phyloP scores from a whole-genome alignment of 2,329 filamentous ascomycete species.

The Mariannaea sp. region DNA sequence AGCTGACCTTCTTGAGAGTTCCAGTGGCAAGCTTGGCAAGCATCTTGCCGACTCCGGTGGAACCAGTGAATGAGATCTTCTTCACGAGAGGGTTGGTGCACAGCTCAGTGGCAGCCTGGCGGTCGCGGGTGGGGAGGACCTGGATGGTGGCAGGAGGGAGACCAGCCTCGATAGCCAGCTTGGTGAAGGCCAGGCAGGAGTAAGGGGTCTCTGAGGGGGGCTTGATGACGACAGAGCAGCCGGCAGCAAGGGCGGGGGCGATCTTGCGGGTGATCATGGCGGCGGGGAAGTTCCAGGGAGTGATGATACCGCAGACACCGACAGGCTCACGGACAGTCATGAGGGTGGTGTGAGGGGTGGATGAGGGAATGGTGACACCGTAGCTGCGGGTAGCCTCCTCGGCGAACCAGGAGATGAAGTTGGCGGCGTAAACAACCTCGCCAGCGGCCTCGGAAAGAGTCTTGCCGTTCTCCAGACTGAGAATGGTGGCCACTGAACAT shows the following conservation, averaged over 20 bases:
- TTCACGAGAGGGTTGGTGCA: conserved; percentile 37
- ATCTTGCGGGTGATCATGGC: conserved; percentile 47
- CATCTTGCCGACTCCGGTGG: conserved; percentile 64
- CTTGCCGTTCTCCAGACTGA: conserved; percentile 60
- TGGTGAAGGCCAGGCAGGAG: conserved; percentile 71
- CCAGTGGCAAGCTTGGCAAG: conserved; percentile 65
- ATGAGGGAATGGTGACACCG: conserved; percentile 64
- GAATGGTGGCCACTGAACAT: conserved; percentile 42
- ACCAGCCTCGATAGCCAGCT: conserved; percentile 72
- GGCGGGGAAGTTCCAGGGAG: conserved; percentile 44
- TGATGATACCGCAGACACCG: conserved; percentile 51
- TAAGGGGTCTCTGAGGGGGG: conserved; percentile 76
- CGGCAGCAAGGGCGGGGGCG: conserved; percentile 67
- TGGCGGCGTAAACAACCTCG: conserved; percentile 59
- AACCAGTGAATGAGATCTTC: conserved; percentile 74
- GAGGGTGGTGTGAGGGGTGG: conserved; percentile 65
- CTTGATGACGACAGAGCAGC: conserved; percentile 77
- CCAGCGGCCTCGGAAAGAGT: conserved; percentile 58
- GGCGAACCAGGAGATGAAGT: conserved; percentile 61
- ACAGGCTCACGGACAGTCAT: conserved; percentile 66
- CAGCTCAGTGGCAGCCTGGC: conserved; percentile 40
- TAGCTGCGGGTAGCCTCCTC: conserved; percentile 53
- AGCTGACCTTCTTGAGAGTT: conserved; percentile 67
- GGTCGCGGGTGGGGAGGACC: conserved; percentile 38
- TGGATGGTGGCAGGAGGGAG: conserved; percentile 56